phyloP scores from a whole-genome alignment of 495 filamentous ascomycete species.

The Penicillium verhagenii region DNA sequence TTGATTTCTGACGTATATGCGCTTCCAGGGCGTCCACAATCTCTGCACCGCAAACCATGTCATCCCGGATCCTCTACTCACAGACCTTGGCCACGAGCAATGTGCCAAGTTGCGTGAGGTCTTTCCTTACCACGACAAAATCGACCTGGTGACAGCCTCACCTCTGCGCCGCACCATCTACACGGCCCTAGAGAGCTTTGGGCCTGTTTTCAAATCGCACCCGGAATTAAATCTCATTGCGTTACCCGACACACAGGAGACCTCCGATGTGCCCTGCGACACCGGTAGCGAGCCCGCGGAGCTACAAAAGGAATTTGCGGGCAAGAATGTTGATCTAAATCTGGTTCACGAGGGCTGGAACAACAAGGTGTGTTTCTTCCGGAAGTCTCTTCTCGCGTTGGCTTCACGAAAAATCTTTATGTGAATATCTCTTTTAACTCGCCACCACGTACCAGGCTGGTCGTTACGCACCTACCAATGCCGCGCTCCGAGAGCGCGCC shows the following conservation, averaged over 20 bases:
- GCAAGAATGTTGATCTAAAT: slow-evolving; percentile 60
- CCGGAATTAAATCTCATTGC: slow-evolving; percentile 59
- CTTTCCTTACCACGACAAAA: slow-evolving; percentile 63
- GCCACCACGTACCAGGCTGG: slow-evolving; percentile 22
- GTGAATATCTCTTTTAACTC: not conserved
- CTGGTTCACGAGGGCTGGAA: slow-evolving; percentile 67
- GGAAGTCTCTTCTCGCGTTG: too few species aligned
- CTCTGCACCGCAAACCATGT: slow-evolving; percentile 66
- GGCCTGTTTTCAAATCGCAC: slow-evolving; percentile 45
- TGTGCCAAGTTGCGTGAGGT: slow-evolving; percentile 58
- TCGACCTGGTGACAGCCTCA: slow-evolving; percentile 76
- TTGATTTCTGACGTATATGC: slow-evolving; percentile 4
- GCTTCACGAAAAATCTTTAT: not conserved
- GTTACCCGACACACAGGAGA: slow-evolving; percentile 81
- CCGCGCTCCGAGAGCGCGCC: slow-evolving; percentile 62
- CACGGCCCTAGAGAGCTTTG: slow-evolving; percentile 74
- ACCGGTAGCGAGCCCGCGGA: slow-evolving; percentile 58
- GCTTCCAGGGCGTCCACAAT: slow-evolving; percentile 78
- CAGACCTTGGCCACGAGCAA: slow-evolving; percentile 72
- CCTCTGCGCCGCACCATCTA: slow-evolving; percentile 82
- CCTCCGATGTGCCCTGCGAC: slow-evolving; percentile 74
- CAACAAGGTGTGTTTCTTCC: slow-evolving; percentile 49
- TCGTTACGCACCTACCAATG: slow-evolving; percentile 57
- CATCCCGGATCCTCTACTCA: slow-evolving; percentile 76
- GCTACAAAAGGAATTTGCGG: slow-evolving; percentile 64